Evolutionary conservation across 495 filamentous ascomycete genomes (phyloP), one percentile per base, ranked within the genome.

Genomic region (Glarea lozoyensis): DNA sequence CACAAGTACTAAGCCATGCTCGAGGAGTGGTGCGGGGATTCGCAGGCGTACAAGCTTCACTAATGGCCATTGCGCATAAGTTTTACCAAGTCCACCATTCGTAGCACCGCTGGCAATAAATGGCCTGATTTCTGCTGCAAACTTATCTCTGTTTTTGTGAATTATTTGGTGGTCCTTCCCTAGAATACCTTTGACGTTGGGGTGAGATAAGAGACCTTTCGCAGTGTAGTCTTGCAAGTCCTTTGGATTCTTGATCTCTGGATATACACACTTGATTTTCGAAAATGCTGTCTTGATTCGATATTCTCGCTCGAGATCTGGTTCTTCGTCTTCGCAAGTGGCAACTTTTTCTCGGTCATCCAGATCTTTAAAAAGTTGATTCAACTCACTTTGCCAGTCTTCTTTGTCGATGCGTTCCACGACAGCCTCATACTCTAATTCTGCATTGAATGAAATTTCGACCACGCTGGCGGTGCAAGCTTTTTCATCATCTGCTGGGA

Each of bases 391-490:
- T 27, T 64, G 45, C 73, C 77, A 83, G n/a, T 84, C 77, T 1
- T 65, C 57, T 0, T 23, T 24, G 7, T 57, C 57, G 37, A 84
- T 73, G 55, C 81, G 82, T 40, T 82, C 71, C 29, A 86, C 68
- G 44, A 77, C 68, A 10, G 79, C 78, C 21, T 62, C 59, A 57
- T 81, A 86, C 29, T 52, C 60, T 20, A 59, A 47, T 0, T 51
- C 50, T 2, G 63, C 54, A 36, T 81, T 82, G 53, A 71, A 84
- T 0, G 76, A 76, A 10, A 85, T 70, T 48, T 84, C 80, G 0
- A 73, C 82, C 0, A 73, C 67, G n/a, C 76, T 74, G 0, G 81
- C 80, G 2, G 81, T 85, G 62, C 78, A 82, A 7, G 78, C 80
- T 44, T 76, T 33, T 50, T 66, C 40, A n/a, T 15, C 30, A 9